Evolutionary conservation across 1,284 basidiomycete species (phyloP).

Genomic region (Porphyrellus sp.): DNA sequence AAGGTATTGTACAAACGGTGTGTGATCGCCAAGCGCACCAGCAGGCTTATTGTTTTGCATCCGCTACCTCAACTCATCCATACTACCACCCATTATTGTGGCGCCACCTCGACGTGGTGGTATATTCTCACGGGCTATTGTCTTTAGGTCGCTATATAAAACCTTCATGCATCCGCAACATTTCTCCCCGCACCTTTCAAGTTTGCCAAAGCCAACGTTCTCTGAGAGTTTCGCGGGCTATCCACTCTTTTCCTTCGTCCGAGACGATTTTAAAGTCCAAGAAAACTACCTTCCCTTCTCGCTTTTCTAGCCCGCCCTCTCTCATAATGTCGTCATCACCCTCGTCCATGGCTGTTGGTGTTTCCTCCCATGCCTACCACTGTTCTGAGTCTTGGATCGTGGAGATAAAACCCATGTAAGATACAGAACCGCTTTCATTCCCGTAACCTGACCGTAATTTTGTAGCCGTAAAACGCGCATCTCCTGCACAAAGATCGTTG

Average conservation of each 20-base stretch:
- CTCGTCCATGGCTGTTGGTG: slow-evolving; percentile 5
- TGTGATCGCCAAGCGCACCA: neutral
- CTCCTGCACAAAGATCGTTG: slow-evolving; percentile 48
- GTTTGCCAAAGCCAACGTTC: slow-evolving; percentile 16
- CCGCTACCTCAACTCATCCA: neutral
- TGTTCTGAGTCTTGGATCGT: slow-evolving; percentile 26
- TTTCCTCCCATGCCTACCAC: slow-evolving; percentile 13
- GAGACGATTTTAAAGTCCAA: slow-evolving; percentile 22
- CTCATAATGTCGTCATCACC: slow-evolving; percentile 11
- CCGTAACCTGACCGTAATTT: neutral
- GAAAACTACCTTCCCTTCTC: neutral
- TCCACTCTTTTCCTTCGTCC: slow-evolving; percentile 31
- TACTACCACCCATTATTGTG: neutral
- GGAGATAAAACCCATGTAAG: slow-evolving; percentile 22
- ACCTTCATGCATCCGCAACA: neutral
- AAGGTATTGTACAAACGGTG: slow-evolving; percentile 16
- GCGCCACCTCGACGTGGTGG: neutral
- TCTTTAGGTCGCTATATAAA: slow-evolving; percentile 18
- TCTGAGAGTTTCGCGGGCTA: slow-evolving; percentile 23
- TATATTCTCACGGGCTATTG: slow-evolving; percentile 16
- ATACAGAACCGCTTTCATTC: neutral
- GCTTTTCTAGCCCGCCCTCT: neutral
- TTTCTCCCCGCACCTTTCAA: neutral
- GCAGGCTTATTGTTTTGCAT: neutral
- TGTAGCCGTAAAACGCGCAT: slow-evolving; percentile 23